phyloP scores from a whole-genome alignment of 148 eudicot species.

The Linanthus parryae region DNA sequence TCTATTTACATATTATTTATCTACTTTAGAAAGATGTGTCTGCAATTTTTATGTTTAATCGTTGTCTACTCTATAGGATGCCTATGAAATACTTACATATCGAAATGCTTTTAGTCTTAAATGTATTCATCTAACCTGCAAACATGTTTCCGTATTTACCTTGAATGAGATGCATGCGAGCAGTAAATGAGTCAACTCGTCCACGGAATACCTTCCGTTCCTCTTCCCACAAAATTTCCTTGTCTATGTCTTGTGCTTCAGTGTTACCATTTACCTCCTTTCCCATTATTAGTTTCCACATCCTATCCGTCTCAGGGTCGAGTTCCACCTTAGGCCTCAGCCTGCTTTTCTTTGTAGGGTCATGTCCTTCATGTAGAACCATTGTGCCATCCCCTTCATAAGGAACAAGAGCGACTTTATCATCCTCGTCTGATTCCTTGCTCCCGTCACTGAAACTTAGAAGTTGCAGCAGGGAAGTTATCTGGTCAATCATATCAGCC shows the following conservation, averaged over 20 bases:
- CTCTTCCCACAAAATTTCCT: slow-evolving; percentile 66
- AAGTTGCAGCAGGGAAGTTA: slow-evolving; percentile 24
- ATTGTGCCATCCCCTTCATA: slow-evolving; percentile 40
- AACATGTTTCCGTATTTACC: slow-evolving; percentile 19
- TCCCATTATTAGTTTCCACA: slow-evolving; percentile 71
- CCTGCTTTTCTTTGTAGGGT: slow-evolving; percentile 29
- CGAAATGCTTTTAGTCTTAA: no score
- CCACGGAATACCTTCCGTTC: slow-evolving; percentile 59
- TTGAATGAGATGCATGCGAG: slow-evolving; percentile 84
- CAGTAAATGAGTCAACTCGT: slow-evolving; percentile 63
- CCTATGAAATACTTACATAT: no score
- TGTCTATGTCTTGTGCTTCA: slow-evolving; percentile 34
- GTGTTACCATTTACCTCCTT: slow-evolving; percentile 40
- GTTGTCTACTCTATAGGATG: no score
- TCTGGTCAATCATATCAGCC: slow-evolving; percentile 23
- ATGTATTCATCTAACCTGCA: no score
- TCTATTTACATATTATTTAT: no score
- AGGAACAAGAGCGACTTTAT: slow-evolving; percentile 41
- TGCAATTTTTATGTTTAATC: no score
- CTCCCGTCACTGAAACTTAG: slow-evolving; percentile 24
- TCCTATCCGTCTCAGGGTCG: slow-evolving; percentile 60
- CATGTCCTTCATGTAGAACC: slow-evolving; percentile 39
- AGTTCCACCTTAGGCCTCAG: slow-evolving; percentile 65
- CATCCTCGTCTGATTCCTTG: slow-evolving; percentile 15
- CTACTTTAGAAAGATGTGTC: no score